These are phyloP conservation scores for Groenewaldozyma sp. DNA, from an alignment of 1,139 yeast species.

Conservation along the genomic window DNA sequence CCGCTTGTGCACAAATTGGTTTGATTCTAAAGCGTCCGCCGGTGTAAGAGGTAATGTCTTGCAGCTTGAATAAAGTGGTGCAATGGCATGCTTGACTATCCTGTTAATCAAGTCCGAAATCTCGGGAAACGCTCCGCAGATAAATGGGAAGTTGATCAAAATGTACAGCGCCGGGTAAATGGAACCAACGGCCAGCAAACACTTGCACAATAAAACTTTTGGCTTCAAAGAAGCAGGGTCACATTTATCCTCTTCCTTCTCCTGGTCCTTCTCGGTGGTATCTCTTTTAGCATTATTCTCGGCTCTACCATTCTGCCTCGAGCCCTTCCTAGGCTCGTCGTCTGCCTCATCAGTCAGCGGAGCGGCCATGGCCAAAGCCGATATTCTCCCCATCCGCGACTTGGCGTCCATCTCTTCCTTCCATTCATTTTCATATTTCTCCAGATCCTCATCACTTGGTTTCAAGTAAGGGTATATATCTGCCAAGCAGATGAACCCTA, in stretches of 20 bases:
- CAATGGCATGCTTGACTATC: slow-evolving; percentile 42
- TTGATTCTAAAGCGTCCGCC: slow-evolving; percentile 4
- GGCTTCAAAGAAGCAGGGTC: slow-evolving; percentile 15
- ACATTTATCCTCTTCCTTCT: neutral
- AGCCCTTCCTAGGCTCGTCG: slow-evolving; percentile 4
- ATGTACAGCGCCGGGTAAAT: slow-evolving; percentile 56
- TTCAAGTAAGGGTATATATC: slow-evolving; percentile 48
- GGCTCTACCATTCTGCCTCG: slow-evolving; percentile 7
- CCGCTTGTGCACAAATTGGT: slow-evolving; percentile 11
- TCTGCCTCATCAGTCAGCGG: slow-evolving; percentile 61
- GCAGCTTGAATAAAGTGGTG: slow-evolving; percentile 40
- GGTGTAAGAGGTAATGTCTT: slow-evolving; percentile 8
- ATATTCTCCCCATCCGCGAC: slow-evolving; percentile 57
- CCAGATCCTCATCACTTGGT: slow-evolving; percentile 38
- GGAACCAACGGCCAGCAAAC: slow-evolving; percentile 53
- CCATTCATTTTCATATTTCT: slow-evolving; percentile 37
- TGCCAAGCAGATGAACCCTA: slow-evolving; percentile 59
- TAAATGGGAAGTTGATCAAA: slow-evolving; percentile 52
- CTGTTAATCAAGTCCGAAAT: slow-evolving; percentile 41
- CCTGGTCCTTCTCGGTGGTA: slow-evolving; percentile 14
- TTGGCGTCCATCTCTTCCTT: slow-evolving; percentile 49
- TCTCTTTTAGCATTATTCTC: slow-evolving; percentile 12
- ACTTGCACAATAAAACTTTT: slow-evolving; percentile 41
- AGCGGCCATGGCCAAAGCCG: slow-evolving; percentile 82
- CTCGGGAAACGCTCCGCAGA: slow-evolving; percentile 48